Evolutionary conservation across 495 filamentous ascomycete species (phyloP).

Genomic region (Annulohypoxylon stygium): DNA sequence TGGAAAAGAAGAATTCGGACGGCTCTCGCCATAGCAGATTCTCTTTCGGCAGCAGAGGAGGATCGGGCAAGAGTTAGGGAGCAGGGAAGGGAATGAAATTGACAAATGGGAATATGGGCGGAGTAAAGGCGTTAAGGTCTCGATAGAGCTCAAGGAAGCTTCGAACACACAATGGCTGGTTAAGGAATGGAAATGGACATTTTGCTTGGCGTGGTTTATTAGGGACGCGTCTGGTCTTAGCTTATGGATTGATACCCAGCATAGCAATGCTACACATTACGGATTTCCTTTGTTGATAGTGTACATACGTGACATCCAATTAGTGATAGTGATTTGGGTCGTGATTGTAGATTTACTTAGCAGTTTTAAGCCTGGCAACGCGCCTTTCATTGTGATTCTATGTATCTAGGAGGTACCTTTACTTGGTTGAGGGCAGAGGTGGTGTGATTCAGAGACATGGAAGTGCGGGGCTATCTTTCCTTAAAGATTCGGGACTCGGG

Average conservation of each 20-base stretch:
- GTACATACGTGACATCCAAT: background rate
- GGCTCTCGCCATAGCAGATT: slow-evolving; percentile 24
- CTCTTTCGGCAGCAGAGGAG: slow-evolving; percentile 26
- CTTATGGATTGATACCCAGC: slow-evolving; percentile 16
- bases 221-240: background rate
- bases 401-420: background rate
- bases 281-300: background rate
- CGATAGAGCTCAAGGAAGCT: background rate
- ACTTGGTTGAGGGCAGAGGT: background rate
- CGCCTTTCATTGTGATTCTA: background rate
- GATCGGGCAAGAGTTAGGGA: slow-evolving; percentile 1
- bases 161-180: background rate
- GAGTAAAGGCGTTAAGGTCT: background rate
- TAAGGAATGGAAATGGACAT: slow-evolving; percentile 9
- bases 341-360: slow-evolving; percentile 22
- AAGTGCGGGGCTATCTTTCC: background rate
- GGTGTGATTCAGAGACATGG: background rate
- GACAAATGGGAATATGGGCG: background rate
- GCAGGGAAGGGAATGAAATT: background rate
- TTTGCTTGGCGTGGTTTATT: background rate
- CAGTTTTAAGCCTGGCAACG: background rate
- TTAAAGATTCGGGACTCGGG: background rate
- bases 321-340: slow-evolving; percentile 1
- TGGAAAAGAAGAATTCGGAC: slow-evolving; percentile 16
- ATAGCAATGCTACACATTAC: slow-evolving; percentile 24